Conservation (phyloP, 148 eudicot genomes). For the Rhododendron molle region DNA sequence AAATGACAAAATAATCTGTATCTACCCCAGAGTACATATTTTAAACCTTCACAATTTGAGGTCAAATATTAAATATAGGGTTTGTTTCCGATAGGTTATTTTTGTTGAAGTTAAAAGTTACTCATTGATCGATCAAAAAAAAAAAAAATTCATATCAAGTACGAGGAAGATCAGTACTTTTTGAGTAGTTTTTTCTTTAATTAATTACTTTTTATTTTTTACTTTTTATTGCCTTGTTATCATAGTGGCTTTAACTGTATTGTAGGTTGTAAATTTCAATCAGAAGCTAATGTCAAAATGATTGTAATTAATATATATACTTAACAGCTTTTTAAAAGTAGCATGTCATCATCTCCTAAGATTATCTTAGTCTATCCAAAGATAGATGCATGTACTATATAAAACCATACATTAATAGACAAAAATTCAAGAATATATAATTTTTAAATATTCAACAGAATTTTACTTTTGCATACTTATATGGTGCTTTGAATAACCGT, state of each 20-base stretch:
- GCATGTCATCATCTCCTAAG: neutral
- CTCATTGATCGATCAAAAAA: neutral
- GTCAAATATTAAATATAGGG: conserved; percentile 15
- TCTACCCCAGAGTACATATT: neutral
- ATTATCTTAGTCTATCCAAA: neutral
- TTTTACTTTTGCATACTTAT: conserved; percentile 8
- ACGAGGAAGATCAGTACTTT: conserved; percentile 1
- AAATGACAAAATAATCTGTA: neutral
- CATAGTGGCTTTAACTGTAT: neutral
- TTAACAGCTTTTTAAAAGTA: neutral
- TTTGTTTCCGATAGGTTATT: neutral
- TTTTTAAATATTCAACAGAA: neutral
- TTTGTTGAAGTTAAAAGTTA: neutral
- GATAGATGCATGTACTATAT: neutral
- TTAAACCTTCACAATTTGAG: neutral
- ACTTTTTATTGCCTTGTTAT: neutral
- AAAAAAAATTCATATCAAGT: neutral
- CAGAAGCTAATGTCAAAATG: conserved; percentile 1
- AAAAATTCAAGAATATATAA: neutral
- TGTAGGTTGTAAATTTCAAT: neutral
- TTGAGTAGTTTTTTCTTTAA: neutral
- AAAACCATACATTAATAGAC: neutral
- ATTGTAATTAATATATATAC: neutral
- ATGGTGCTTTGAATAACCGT: neutral
- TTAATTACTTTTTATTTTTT: neutral